Conservation (phyloP, 371 early-diverging fungal species). For the Mucor sp. region DNA sequence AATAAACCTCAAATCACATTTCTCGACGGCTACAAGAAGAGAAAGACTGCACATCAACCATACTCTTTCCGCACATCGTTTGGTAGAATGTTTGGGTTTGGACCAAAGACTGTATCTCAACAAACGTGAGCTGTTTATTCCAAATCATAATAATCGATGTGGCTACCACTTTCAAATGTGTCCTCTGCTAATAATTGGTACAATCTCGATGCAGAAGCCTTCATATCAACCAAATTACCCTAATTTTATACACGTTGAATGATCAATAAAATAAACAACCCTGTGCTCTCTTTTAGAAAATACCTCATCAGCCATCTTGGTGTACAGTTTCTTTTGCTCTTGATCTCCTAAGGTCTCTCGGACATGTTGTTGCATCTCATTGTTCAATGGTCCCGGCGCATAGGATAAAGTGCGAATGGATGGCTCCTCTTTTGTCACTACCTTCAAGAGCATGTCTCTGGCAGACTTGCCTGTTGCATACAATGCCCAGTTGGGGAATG, state of each 20-base stretch:
- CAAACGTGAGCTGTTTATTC: conserved; percentile 14
- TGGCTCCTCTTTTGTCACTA: conserved; percentile 70
- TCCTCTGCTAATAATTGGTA: conserved; percentile 54
- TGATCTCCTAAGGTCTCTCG: conserved; percentile 75
- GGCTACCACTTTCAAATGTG: conserved; percentile 72
- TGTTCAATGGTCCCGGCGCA: conserved; percentile 92
- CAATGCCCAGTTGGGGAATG: conserved; percentile 81
- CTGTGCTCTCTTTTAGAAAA: neutral
- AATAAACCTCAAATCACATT: conserved; percentile 79
- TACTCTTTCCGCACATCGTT: conserved; percentile 19
- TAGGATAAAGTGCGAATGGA: conserved; percentile 72
- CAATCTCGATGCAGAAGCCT: conserved; percentile 68
- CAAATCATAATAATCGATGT: conserved; percentile 82
- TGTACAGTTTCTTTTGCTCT: conserved; percentile 64
- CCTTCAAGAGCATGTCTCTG: conserved; percentile 77
- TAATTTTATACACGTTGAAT: conserved; percentile 14
- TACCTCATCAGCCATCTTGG: conserved; percentile 64
- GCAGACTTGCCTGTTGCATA: conserved; percentile 91
- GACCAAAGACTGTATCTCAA: conserved; percentile 17
- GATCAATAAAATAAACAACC: neutral
- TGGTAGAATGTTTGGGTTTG: conserved; percentile 23
- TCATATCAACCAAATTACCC: conserved; percentile 74
- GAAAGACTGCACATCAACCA: conserved; percentile 19
- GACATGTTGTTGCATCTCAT: conserved; percentile 83
- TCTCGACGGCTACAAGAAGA: conserved; percentile 45